phyloP scores from a whole-genome alignment of 2,329 filamentous ascomycete genomes.

The Alternaria brassicae region DNA sequence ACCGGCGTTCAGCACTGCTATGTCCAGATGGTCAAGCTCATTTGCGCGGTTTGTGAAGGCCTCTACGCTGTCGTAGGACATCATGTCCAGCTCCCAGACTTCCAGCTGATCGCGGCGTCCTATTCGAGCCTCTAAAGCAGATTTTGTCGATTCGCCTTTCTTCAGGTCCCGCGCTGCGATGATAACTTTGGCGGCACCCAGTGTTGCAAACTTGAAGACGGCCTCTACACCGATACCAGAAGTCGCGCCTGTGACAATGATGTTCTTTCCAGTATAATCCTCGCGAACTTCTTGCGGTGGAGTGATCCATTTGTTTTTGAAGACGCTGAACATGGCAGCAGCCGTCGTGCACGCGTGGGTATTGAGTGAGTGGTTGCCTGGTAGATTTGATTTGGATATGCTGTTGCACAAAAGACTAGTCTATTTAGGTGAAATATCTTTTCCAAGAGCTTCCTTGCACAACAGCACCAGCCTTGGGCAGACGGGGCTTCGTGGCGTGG shows the following conservation, averaged over 20 bases:
- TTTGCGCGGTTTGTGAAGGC: conserved; percentile 42
- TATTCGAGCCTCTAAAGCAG: conserved; percentile 36
- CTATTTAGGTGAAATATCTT: not conserved
- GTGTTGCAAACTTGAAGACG: conserved; percentile 46
- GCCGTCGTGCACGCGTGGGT: conserved; percentile 22
- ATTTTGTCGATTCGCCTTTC: conserved; percentile 48
- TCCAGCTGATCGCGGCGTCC: conserved; percentile 39
- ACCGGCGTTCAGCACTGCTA: conserved; percentile 53
- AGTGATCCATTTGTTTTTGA: conserved; percentile 44
- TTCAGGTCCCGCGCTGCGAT: conserved; percentile 45
- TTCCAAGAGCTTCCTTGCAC: not conserved
- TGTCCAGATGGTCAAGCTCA: conserved; percentile 45
- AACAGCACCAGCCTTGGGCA: not conserved
- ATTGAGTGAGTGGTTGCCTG: conserved; percentile 38
- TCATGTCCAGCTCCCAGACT: conserved; percentile 49
- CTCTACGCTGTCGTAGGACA: conserved; percentile 43
- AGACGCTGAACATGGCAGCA: conserved; percentile 30
- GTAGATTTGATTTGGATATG: not conserved
- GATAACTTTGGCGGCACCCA: conserved; percentile 50
- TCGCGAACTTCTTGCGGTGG: conserved; percentile 45
- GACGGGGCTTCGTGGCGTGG: not conserved
- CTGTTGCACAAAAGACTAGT: not conserved
- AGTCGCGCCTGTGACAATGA: conserved; percentile 57
- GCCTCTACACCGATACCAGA: conserved; percentile 51
- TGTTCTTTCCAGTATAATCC: conserved; percentile 48